Evolutionary conservation across 2,329 filamentous ascomycete genomes (phyloP), one percentile per base, ranked within the genome.

Genomic region (Ophiostoma ips): DNA sequence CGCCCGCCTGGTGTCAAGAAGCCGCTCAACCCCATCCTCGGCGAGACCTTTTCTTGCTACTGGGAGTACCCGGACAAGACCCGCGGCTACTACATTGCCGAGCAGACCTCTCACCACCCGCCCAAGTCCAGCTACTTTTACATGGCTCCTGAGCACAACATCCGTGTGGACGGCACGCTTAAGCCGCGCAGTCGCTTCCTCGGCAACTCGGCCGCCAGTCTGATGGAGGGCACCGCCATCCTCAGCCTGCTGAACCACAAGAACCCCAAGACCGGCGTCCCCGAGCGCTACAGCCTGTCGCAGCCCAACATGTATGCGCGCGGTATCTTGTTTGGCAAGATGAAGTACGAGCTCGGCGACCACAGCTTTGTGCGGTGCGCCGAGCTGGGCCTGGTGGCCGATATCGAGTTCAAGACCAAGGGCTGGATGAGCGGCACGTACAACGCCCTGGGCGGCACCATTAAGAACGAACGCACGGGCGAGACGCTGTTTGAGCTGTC

Each of bases 51-150:
- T 63, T 90, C 87, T 48, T 89, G 90, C 66, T 95, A 92, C 66
- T 98, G 92, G 92, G 85, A 95, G 58, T 83, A 94, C 55, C 77
- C 83, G 13, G 84, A 94, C 65, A 73, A 81, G 16, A 94, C 87
- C 31, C 81, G 79, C 57, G 90, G 86, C 55, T 98, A 95, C 70
- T 98, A 98, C 69, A 87, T 98, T 58, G 81, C 90, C 45, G 92
- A 98, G 67, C 92, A 98, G 67, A 98, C 92, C 1, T 96, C 89
- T 28, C 92, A 98, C 64, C 92, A 98, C 62, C 92, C 92, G 31
- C 92, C 92, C 28, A 98, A 98, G 70, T 96, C 90, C 44, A 95
- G 88, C 67, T 98, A 98, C 71, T 98, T 98, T 66, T 98, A 95
- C 70, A 89, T 95, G 82, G 89, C 87, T 0, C 92, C 92, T 2